Conservation (phyloP, 306 rosid genomes). For the Trifolium subterraneum region DNA sequence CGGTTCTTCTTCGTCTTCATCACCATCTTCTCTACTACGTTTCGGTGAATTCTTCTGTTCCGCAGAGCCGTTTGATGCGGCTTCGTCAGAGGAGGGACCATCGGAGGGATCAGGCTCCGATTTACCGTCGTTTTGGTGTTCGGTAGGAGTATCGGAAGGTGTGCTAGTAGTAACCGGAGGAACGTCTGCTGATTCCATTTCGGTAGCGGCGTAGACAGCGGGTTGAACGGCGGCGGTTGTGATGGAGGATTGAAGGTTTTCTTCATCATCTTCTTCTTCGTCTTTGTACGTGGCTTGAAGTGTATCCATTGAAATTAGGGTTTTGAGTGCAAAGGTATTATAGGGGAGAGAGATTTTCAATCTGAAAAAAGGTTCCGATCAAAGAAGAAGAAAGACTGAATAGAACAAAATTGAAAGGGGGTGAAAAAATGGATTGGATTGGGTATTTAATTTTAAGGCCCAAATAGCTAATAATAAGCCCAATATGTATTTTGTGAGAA, state of each 20-base stretch:
- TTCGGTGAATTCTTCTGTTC: constrained; percentile 57
- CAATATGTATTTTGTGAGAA: not conserved
- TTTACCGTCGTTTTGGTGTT: constrained; percentile 53
- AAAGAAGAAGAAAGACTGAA: not conserved
- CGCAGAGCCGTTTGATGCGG: constrained; percentile 54
- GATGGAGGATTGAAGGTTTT: constrained; percentile 41
- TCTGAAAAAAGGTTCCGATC: constrained; percentile 20
- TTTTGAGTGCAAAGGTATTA: not conserved
- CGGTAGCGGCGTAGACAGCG: not conserved
- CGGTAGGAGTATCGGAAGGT: constrained; percentile 54
- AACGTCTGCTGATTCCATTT: constrained; percentile 39
- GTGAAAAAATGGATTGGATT: not conserved
- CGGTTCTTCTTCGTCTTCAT: constrained; percentile 70
- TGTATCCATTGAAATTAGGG: constrained; percentile 61
- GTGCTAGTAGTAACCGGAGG: constrained; percentile 45
- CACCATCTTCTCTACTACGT: constrained; percentile 43
- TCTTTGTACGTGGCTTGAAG: constrained; percentile 75
- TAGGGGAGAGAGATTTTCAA: not conserved
- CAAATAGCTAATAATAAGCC: not conserved
- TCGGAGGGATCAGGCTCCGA: constrained; percentile 76
- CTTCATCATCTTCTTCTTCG: constrained; percentile 84
- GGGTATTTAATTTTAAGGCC: not conserved
- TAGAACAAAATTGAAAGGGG: not conserved
- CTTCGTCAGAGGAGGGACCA: constrained; percentile 63
- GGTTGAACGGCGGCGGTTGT: not conserved